Evolutionary conservation across 2,329 filamentous ascomycete genomes (phyloP), one percentile per base, ranked within the genome.

Genomic region (Colletotrichum chrysophilum): DNA sequence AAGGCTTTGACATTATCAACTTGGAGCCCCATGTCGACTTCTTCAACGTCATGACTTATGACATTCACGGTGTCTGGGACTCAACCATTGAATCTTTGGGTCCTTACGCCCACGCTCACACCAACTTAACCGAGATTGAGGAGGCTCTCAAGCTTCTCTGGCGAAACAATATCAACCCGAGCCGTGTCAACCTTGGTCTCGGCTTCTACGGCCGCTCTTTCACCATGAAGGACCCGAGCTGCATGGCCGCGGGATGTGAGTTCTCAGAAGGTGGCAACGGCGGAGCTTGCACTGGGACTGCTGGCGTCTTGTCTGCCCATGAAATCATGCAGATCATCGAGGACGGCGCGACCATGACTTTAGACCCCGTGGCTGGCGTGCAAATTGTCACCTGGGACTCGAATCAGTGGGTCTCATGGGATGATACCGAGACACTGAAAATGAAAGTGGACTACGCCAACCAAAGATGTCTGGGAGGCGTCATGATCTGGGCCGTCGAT

Each of bases 101-200:
- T 2, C 58, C 80, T 1, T 80, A 80, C 14, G 79, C 85, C 6
- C 75, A 81, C 16, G 78, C 82, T 0, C 88, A 90, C 73, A 88
- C 87, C 2, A 89, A 90, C 76, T 70, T 89, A 3, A 87, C 87
- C 4, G 87, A 89, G 76, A 88, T 89, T 34, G 77, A 88, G 2
- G n/a, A 76, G 1, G 82, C 80, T 0, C 74, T 89, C 0, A 84
- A 89, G 4, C 85, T 90, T 0, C 78, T 91, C 4, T 90, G 89
- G 88, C 82, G 87, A 9, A 86, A 85, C 68, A 79, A 85, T 43
- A 81, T 91, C 32, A 78, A 82, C 6, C 84, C 88, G 0, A 62
- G 76, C 0, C 85, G 87, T 30, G 81, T 91, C 6, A 81, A 79
- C 5, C 70, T 91, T 9, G 89, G 89, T 2, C 38, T 87, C 4